phyloP scores from a whole-genome alignment of 768 basidiomycete species.

The Hydnomerulius pinastri region DNA sequence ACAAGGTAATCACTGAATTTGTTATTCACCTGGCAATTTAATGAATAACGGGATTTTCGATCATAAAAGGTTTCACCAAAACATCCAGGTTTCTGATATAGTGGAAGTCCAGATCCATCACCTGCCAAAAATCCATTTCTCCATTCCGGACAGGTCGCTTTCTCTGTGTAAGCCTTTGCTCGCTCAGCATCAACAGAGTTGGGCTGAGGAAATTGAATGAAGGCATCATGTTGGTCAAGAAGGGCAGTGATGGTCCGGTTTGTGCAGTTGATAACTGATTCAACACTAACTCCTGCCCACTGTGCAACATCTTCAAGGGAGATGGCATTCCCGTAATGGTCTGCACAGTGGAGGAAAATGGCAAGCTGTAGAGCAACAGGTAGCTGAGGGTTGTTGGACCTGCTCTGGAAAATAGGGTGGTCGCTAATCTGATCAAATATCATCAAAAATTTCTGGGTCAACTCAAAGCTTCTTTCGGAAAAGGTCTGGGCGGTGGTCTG shows the following conservation, averaged over 20 bases:
- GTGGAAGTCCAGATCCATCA: not conserved
- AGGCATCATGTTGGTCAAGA: not conserved
- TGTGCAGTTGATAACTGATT: not conserved
- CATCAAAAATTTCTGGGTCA: not conserved
- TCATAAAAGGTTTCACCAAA: slow-evolving; percentile 6
- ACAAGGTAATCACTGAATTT: not conserved
- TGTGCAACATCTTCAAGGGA: not conserved
- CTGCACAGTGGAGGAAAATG: slow-evolving; percentile 23
- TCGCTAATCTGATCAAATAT: slow-evolving; percentile 5
- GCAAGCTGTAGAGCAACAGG: slow-evolving; percentile 31
- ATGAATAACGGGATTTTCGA: not conserved
- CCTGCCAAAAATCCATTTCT: not conserved
- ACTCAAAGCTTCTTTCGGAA: not conserved
- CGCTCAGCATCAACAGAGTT: not conserved
- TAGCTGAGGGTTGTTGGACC: slow-evolving; percentile 15
- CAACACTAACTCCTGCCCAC: slow-evolving; percentile 4
- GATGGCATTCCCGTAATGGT: slow-evolving; percentile 28
- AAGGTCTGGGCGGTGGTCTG: not conserved
- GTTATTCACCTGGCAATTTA: slow-evolving; percentile 7
- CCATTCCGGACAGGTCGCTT: not conserved
- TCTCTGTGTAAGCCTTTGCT: not conserved
- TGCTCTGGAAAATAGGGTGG: not conserved
- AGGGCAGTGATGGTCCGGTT: not conserved
- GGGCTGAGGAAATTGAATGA: not conserved
- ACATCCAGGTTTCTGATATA: not conserved